Conservation (phyloP, 2,329 filamentous ascomycete species). For the Pezicula carpinea region DNA sequence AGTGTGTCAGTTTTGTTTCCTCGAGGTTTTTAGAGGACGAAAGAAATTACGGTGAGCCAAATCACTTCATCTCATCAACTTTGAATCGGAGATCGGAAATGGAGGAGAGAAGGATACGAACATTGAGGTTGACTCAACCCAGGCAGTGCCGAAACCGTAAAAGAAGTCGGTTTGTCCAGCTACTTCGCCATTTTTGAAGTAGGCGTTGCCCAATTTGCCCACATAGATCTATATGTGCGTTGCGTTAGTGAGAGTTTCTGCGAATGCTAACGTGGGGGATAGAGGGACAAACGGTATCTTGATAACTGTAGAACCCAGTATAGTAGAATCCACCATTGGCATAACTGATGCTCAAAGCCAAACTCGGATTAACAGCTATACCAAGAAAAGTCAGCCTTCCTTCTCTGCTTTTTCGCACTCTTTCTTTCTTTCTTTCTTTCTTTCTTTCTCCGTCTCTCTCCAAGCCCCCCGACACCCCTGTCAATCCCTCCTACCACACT, state of each 20-base stretch:
- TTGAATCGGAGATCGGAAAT: too few relatives aligned
- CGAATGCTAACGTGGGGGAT: too few relatives aligned
- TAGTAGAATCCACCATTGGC: slow-evolving; percentile 65
- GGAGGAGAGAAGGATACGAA: slow-evolving; percentile 4
- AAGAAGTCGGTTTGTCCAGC: slow-evolving; percentile 66
- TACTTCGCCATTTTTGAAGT: slow-evolving; percentile 56
- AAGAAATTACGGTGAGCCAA: too few relatives aligned
- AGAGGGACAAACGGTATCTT: slow-evolving; percentile 59
- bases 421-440: too few relatives aligned
- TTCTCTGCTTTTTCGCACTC: too few relatives aligned
- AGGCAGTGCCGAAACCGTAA: slow-evolving; percentile 63
- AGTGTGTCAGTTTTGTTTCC: too few relatives aligned
- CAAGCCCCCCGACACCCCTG: too few relatives aligned
- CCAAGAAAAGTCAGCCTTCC: background rate
- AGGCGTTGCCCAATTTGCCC: slow-evolving; percentile 62
- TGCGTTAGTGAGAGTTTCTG: too few relatives aligned
- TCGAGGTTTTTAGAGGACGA: too few relatives aligned
- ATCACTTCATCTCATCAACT: too few relatives aligned
- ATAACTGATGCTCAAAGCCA: slow-evolving; percentile 56
- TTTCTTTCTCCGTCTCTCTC: too few relatives aligned
- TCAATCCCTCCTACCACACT: too few relatives aligned
- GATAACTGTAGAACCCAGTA: slow-evolving; percentile 61
- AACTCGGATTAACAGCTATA: slow-evolving; percentile 46
- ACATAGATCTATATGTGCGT: slow-evolving; percentile 47
- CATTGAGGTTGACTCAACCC: slow-evolving; percentile 50